phyloP scores from a whole-genome alignment of 257 asterid species.

The Verbena officinalis region DNA sequence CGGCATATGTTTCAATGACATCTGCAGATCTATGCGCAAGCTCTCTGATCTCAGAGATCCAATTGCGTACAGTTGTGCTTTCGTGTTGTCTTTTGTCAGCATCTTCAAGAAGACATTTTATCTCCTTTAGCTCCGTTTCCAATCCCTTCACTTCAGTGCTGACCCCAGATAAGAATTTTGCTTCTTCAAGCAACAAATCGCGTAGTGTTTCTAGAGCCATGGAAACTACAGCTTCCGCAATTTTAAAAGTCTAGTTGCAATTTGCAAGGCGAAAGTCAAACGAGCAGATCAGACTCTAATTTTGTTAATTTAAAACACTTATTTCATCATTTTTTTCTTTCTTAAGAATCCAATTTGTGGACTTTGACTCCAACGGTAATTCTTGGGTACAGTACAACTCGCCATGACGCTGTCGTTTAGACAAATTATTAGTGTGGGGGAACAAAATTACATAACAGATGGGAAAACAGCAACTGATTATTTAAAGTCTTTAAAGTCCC shows the following conservation, averaged over 20 bases:
- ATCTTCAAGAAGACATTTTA: conserved; percentile 19
- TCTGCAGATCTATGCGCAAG: conserved; percentile 26
- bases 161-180: conserved; percentile 22
- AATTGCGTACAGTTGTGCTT: not conserved
- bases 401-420: no score
- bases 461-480: no score
- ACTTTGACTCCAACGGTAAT: no score
- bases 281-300: no score
- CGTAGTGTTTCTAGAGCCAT: conserved; percentile 24
- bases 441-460: no score
- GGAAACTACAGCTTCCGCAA: conserved; percentile 3
- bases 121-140: not conserved
- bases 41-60: conserved; percentile 26
- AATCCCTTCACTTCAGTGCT: conserved; percentile 17
- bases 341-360: no score
- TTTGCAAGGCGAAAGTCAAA: not conserved
- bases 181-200: conserved; percentile 17
- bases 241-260: no score
- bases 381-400: no score
- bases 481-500: no score
- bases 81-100: not conserved
- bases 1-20: conserved; percentile 16
- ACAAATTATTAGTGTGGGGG: no score
- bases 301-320: no score
- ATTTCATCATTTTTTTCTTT: no score